phyloP scores from a whole-genome alignment of 108 stramenopile genomes.

The Discostella stelligeroides region DNA sequence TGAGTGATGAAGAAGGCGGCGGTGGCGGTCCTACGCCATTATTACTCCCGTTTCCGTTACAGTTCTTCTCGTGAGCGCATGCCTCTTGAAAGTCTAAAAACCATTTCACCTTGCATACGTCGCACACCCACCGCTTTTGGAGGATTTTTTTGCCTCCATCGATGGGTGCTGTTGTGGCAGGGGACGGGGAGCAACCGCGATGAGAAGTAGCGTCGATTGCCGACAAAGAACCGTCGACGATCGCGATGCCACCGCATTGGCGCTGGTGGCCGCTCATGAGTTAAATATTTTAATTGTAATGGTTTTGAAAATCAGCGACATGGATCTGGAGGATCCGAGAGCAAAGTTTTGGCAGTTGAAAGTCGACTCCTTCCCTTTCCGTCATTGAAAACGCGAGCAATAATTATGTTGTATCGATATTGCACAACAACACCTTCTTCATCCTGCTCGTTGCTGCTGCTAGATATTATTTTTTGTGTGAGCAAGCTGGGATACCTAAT shows the following conservation, averaged over 20 bases:
- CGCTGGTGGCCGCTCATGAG: slow-evolving; percentile 3
- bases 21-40: not conserved
- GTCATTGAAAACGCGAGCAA: too few relatives aligned
- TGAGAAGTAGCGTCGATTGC: not conserved
- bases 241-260: not conserved
- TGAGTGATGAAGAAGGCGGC: slow-evolving; percentile 1
- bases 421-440: too few relatives aligned
- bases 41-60: slow-evolving; percentile 18
- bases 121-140: slow-evolving; percentile 67
- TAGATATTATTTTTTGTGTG: too few relatives aligned
- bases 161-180: not conserved
- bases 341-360: too few relatives aligned
- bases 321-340: too few relatives aligned
- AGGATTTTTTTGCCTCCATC: slow-evolving; percentile 14
- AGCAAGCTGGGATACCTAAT: too few relatives aligned
- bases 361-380: too few relatives aligned
- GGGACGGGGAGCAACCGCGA: not conserved
- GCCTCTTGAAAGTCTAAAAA: slow-evolving; percentile 70
- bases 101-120: slow-evolving; percentile 57
- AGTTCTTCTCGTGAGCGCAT: slow-evolving; percentile 64
- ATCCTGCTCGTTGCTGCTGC: too few relatives aligned
- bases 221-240: slow-evolving; percentile 4
- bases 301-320: too few relatives aligned
- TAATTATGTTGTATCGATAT: too few relatives aligned
- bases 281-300: not conserved